Base-by-base conservation (phyloP, 163 green algal species). In the Trebouxia gelatinosa region DNA sequence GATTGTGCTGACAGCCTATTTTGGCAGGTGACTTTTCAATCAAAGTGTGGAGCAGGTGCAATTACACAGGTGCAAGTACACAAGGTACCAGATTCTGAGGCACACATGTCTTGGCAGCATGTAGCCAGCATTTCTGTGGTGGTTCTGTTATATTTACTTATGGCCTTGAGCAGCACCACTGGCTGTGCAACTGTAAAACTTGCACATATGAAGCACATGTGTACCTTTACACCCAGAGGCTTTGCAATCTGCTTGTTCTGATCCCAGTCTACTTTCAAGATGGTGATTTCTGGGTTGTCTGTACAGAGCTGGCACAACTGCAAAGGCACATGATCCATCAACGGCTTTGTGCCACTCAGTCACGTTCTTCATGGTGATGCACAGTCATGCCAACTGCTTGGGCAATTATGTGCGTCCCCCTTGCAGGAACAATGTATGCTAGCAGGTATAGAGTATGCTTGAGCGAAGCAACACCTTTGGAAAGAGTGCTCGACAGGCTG, bases 141-240 rank as follows among this genome's bases (percentile, higher is more conserved):
- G 2, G 3, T 59, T 19, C 48, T 59, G 48, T 59, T 3, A 23
- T 3, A 1, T 61, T 43, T 66, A 38, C 26, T 37, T 64, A 3
- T 26, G n/a, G n/a, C n/a, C n/a, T n/a, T n/a, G n/a, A n/a, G n/a
- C n/a, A n/a, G n/a, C n/a, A n/a, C n/a, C n/a, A n/a, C n/a, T n/a
- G n/a, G n/a, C n/a, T n/a, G n/a, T n/a, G n/a, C n/a, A n/a, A n/a
- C n/a, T n/a, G n/a, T n/a, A n/a, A n/a, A n/a, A n/a, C n/a, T 38
- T 29, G 31, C 34, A 70, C 6, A 7, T n/a, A 50, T 6, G 6
- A n/a, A n/a, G n/a, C n/a, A n/a, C n/a, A n/a, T n/a, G n/a, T n/a
- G n/a, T 79, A 91, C 90, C 86, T 95, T 95, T 62, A 98, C 86
- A 21, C 85, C 89, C 5, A 98, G 84, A 0, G 89, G 89, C 71